Evolutionary conservation across 2,329 filamentous ascomycete species (phyloP), one percentile per base, ranked within the genome.

Genomic region (Myotisia sp.): DNA sequence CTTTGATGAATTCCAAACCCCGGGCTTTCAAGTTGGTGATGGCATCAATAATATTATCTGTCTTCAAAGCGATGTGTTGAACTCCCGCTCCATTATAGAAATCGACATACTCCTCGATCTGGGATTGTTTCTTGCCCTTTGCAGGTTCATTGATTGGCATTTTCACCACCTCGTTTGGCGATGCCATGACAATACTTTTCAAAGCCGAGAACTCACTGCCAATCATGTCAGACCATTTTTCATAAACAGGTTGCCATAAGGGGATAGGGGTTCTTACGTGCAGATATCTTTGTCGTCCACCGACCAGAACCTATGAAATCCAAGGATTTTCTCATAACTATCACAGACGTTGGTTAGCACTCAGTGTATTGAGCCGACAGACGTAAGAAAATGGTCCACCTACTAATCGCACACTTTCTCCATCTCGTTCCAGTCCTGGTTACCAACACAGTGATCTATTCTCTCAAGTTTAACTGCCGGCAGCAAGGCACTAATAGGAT

Each of bases 91-190:
- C 87, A 33, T 78, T 74, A 64, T 93, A 92, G 67, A 90, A 94
- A 54, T 82, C 68, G 45, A 94, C 76, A 53, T 79, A 86, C 63
- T 94, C 87, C 58, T 94, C 86, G 47, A 95, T 94, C 62, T 95
- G 87, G 7, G 76, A 83, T 58, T 84, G 82, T 61, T 83, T 87
- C 64, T 90, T 90, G 39, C 86, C 87, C 1, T 72, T 65, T 0
- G 87, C 87, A 2, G 87, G 87, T 63, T 94, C 86, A 65, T 94
- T 94, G 70, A 95, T 92, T 49, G 87, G 87, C 85, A 94, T 94
- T 64, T 94, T 94, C 59, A 94, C 84, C 3, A 79, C 57, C 38
- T 87, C 79, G 63, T 86, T 83, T 40, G 76, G 74, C 3, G 77
- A 83, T 26, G 80, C 74, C 85, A 94, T 93, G 52, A 94, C 87